Evolutionary conservation across 257 asterid genomes (phyloP).

Genomic region (Cordia subcordata): DNA sequence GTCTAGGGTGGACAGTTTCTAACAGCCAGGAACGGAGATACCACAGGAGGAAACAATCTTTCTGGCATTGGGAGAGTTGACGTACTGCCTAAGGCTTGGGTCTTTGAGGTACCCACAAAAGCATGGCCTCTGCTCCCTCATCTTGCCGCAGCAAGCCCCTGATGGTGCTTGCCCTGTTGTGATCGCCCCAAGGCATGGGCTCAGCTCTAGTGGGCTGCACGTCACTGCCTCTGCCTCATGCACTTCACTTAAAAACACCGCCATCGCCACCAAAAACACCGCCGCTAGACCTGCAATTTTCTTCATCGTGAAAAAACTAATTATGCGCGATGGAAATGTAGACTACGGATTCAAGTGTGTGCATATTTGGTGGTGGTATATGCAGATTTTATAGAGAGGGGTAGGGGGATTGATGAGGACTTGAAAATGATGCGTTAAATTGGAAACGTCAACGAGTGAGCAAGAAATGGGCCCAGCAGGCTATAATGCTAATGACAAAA

Average conservation of each 20-base stretch:
- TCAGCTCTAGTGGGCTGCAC: slow-evolving; percentile 10
- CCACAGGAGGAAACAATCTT: slow-evolving; percentile 16
- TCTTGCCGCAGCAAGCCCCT: slow-evolving; percentile 14
- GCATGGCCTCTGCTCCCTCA: slow-evolving; percentile 26
- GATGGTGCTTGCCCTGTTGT: neutral
- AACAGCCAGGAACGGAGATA: slow-evolving; percentile 12
- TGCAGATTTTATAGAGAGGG: no score
- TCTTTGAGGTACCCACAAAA: slow-evolving; percentile 21
- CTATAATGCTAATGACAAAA: no score
- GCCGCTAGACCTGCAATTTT: neutral
- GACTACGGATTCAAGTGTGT: no score
- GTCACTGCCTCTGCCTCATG: slow-evolving; percentile 11
- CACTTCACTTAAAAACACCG: neutral
- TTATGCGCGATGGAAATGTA: no score
- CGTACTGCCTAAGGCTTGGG: slow-evolving; percentile 16
- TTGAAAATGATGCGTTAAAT: no score
- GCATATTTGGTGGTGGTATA: no score
- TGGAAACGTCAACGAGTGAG: no score
- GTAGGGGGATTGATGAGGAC: no score
- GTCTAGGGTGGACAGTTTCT: neutral
- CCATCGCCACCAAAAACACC: neutral
- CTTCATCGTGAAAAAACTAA: no score
- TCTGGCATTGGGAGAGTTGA: slow-evolving; percentile 22
- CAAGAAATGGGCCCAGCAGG: no score
- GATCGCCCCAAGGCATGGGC: slow-evolving; percentile 13